Evolutionary conservation across 805 yeast species (phyloP).

Genomic region (Starmerella ratchasimensis): DNA sequence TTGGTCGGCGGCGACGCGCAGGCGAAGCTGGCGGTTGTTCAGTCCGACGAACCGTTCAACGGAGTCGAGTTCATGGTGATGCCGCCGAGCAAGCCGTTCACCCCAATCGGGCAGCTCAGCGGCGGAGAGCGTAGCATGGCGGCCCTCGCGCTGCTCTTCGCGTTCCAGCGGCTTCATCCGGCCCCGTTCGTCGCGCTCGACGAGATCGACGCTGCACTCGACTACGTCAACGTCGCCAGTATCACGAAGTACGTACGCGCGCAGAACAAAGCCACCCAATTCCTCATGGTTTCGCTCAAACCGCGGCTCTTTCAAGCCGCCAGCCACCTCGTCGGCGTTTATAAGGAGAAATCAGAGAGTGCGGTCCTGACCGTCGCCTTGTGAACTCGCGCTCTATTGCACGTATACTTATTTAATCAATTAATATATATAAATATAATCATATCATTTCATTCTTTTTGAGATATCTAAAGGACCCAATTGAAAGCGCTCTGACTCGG

Average conservation of each 20-base stretch:
- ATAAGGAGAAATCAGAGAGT: slow-evolving; percentile 39
- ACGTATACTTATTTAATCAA: not conserved
- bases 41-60: slow-evolving; percentile 79
- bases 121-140: slow-evolving; percentile 98
- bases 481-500: too few species aligned
- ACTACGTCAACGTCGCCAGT: slow-evolving; percentile 70
- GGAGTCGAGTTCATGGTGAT: slow-evolving; percentile 87
- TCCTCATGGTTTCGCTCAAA: slow-evolving; percentile 84
- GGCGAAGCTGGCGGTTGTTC: slow-evolving; percentile 74
- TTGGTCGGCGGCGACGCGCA: slow-evolving; percentile 58
- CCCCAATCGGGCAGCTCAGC: slow-evolving; percentile 81
- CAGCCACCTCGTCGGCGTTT: slow-evolving; percentile 85
- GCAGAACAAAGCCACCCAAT: slow-evolving; percentile 44
- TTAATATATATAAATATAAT: not conserved
- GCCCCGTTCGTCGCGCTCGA: slow-evolving; percentile 93
- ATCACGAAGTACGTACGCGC: slow-evolving; percentile 75
- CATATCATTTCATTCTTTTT: too few species aligned
- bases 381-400: slow-evolving; percentile 1
- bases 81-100: slow-evolving; percentile 89
- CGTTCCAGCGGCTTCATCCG: slow-evolving; percentile 80
- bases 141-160: slow-evolving; percentile 81
- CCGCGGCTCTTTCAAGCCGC: slow-evolving; percentile 76
- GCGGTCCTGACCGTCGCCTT: slow-evolving; percentile 12
- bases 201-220: slow-evolving; percentile 97
- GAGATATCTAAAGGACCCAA: too few species aligned